Base-by-base conservation (phyloP, 805 yeast genomes). In the Osmozyma mogii region DNA sequence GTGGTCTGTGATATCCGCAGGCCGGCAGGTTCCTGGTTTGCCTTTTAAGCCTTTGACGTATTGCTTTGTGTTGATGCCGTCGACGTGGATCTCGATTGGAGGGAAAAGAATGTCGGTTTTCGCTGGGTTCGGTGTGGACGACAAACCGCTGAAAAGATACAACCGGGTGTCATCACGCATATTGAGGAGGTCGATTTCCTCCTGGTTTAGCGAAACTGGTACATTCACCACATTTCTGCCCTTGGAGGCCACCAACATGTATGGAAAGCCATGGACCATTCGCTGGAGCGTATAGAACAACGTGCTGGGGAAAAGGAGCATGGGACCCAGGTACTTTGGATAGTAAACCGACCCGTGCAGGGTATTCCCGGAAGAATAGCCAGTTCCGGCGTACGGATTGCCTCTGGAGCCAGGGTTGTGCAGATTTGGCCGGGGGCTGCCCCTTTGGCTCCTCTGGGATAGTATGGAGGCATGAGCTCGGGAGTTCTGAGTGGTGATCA, bases 11-110 rank as follows among this genome's bases (percentile, higher is more conserved):
- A 89, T 41, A 50, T 88, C 82, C 0, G 84, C 87, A 0, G 96
- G 96, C 36, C 73, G 70, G 1, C 87, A 79, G 0, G 95, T 78
- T 0, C 95, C 95, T 0, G 71, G 70, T 35, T 68, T 72, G 27
- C 79, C 80, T 46, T 84, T 84, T 17, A 87, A 57, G 1, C 96
- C 96, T 32, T 77, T 72, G 27, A 47, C 47, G 29, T 36, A 41
- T 31, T 43, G 45, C 11, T 42, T 34, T 2, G 77, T 70, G 35
- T 73, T 73, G 2, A 40, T 36, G 4, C 64, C 66, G 47, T 89
- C 84, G 22, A 82, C 64, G 23, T 63, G 65, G 3, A 88, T 58
- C 45, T 82, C 94, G 26, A 78, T 58, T 4, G 84, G 84, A 0
- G 97, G 96, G 43, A 75, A 88, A 41, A 71, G 73, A 7, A 84